A percentile compares a stretch with the other conserved stretches of the same genome.
Evolutionary conservation across 495 filamentous ascomycete species (phyloP).

Genomic region (Podospora fimiseda): DNA sequence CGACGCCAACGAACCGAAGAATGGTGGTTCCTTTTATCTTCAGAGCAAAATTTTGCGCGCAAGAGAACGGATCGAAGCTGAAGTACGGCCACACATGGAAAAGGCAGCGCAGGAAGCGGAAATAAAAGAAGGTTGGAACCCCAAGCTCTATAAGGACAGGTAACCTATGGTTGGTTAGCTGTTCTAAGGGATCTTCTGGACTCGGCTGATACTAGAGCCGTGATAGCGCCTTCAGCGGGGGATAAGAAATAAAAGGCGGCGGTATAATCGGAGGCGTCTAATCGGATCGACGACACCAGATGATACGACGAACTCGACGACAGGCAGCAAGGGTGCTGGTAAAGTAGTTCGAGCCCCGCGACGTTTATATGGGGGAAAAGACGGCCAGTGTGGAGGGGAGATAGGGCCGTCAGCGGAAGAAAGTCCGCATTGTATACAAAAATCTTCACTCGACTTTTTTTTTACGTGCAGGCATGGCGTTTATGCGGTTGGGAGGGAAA

Average conservation of each 20-base stretch:
- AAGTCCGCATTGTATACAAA: conserved; percentile 4
- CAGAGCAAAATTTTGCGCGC: conserved; percentile 94
- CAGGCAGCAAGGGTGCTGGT: neutral
- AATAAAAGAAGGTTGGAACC: conserved; percentile 78
- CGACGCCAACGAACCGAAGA: conserved; percentile 86
- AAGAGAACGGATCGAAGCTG: conserved; percentile 84
- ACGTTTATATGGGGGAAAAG: neutral
- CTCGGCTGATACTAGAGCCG: neutral
- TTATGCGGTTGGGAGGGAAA: neutral
- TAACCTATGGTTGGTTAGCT: conserved; percentile 28
- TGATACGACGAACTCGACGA: neutral
- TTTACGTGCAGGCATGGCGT: neutral
- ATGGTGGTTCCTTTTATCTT: conserved; percentile 94
- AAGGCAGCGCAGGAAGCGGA: conserved; percentile 55
- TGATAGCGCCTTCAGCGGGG: neutral
- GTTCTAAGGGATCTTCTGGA: neutral
- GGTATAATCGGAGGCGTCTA: neutral
- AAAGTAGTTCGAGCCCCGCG: neutral
- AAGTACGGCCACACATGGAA: conserved; percentile 52
- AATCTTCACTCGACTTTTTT: conserved; percentile 9
- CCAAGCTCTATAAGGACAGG: conserved; percentile 89
- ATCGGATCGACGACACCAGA: neutral
- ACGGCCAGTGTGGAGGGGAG: neutral
- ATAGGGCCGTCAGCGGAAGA: neutral
- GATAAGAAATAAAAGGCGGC: neutral